These are phyloP conservation scores for Strigomonas oncopelti DNA, from an alignment of 208 protist species.

Conservation along the genomic window DNA sequence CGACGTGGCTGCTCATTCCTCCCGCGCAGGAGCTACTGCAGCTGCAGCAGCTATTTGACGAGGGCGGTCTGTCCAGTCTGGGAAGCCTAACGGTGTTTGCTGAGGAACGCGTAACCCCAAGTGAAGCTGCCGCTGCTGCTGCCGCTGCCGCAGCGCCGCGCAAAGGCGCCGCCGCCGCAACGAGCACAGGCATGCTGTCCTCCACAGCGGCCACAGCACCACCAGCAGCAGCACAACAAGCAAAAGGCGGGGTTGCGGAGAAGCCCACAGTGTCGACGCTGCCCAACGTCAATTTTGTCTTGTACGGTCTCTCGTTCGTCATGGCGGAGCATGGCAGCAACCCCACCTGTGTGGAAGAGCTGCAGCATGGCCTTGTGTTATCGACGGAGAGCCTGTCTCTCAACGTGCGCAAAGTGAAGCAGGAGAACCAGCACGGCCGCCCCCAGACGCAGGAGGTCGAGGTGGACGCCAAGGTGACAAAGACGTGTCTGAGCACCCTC, in stretches of 20 bases:
- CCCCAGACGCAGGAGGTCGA: not conserved
- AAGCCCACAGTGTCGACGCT: not conserved
- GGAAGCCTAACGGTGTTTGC: constrained; percentile 20
- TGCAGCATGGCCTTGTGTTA: constrained; percentile 30
- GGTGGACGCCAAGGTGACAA: not conserved
- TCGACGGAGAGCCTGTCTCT: constrained; percentile 2
- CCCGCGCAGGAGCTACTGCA: constrained; percentile 20
- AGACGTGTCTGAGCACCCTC: constrained; percentile 16
- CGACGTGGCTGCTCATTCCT: constrained; percentile 35
- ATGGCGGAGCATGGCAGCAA: constrained; percentile 28
- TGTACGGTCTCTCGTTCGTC: constrained; percentile 17
- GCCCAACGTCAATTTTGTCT: not conserved
- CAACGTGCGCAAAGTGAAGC: constrained; percentile 12
- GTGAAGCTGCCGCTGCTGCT: not conserved
- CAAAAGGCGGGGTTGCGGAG: not conserved
- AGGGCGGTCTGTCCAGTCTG: constrained; percentile 14
- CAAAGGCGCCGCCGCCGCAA: no score
- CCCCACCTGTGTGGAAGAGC: constrained; percentile 6
- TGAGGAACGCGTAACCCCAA: constrained; percentile 22
- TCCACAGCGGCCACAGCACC: no score
- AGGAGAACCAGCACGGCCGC: not conserved
- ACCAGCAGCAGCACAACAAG: no score
- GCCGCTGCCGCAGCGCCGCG: not conserved
- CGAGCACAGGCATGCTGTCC: no score
- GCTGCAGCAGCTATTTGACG: constrained; percentile 10